Base-by-base conservation (phyloP, 1,139 yeast genomes). In the Yamadazyma trypodendri region DNA sequence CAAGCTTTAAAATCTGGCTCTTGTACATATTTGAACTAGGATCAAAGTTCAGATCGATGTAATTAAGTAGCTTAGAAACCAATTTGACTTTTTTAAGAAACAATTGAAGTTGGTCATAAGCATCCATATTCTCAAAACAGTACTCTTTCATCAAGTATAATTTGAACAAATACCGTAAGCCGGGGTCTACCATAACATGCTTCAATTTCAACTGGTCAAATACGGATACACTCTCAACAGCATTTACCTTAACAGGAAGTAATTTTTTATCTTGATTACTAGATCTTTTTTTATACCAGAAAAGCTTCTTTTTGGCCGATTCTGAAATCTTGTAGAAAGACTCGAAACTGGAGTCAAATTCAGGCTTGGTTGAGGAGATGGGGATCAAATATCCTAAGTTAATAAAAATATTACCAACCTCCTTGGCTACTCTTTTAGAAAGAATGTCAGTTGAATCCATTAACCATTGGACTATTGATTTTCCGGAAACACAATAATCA, bases 371-470 rank as follows among this genome's bases (percentile, higher is more conserved):
- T 18, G 24, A 12, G 9, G 57, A 60, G 9, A 89, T 63, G 7
- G 45, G 47, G 2, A 23, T 9, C 17, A 49, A 31, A 2, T 85
- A 62, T 0, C 73, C 74, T 24, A 68, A 57, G 24, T 61, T 65
- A 15, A 83, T 45, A 45, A 90, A 75, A 25, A 77, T 58, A n/a
- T 72, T 66, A 0, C 84, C 81, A 11, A 90, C 60, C 11, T 73
- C 73, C 0, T 65, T 53, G 0, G 92, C 96, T 44, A 87, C 95
- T 3, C 65, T 61, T 0, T 65, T 56, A 37, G 72, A 68, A 44
- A 81, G 60, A 1, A 82, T 66, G 52, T 87, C 94, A 0, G 96
- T 84, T 54, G 97, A 90, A 46, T 90, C 97, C 75, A 83, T 72
- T 13, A 90, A 52, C 96, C 97, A 92, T 52, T 88, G 96, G 58